Evolutionary conservation across 345 rosid species (phyloP).

Genomic region (Brassica juncea): DNA sequence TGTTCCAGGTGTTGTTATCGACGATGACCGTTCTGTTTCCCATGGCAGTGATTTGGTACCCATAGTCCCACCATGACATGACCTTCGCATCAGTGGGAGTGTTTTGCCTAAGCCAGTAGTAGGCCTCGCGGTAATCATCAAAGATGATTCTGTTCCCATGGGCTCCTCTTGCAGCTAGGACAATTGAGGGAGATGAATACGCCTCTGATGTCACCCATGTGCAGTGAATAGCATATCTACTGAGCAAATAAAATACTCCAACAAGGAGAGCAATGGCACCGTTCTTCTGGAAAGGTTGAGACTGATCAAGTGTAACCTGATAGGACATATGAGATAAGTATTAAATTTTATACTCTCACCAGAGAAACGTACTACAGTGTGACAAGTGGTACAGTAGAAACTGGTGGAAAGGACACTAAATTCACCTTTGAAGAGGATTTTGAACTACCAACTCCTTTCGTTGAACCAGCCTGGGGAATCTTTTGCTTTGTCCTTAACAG

Average conservation of each 20-base stretch:
- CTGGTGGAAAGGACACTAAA: neutral
- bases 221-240: constrained; percentile 87
- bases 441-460: constrained; percentile 65
- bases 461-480: constrained; percentile 58
- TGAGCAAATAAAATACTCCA: constrained; percentile 88
- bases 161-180: constrained; percentile 98
- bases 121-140: constrained; percentile 99
- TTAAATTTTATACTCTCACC: neutral
- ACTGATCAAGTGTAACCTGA: constrained; percentile 83
- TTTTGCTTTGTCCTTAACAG: constrained; percentile 74
- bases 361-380: neutral
- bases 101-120: constrained; percentile 97
- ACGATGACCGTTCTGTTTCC: constrained; percentile 99
- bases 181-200: constrained; percentile 98
- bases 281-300: constrained; percentile 92
- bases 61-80: constrained; percentile 99
- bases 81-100: constrained; percentile 96
- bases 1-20: constrained; percentile 99
- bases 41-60: constrained; percentile 99
- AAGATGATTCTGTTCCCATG: constrained; percentile 92
- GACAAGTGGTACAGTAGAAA: neutral
- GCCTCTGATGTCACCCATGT: constrained; percentile 99
- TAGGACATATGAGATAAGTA: constrained; percentile 23
- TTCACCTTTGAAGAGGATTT: constrained; percentile 89
- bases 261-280: constrained; percentile 85